Base-by-base conservation (phyloP, 805 yeast species). In the Monosporozyma servazzii region DNA sequence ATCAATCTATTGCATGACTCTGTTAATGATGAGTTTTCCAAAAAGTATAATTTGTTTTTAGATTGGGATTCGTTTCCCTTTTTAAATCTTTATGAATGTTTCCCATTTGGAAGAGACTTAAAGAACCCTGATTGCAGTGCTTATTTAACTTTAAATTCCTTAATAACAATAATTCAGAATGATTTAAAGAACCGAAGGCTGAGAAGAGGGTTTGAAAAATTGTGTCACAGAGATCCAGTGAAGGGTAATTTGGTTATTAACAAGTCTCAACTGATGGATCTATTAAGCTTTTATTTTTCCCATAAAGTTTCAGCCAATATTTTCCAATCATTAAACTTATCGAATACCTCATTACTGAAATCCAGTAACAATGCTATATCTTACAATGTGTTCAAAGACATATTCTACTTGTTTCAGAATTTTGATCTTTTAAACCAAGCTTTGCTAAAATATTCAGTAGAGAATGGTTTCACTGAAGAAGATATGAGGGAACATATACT, bases 371-470 rank as follows among this genome's bases (percentile, higher is more conserved):
- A 64, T 47, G 63, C 68, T 2, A 69, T 69, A 20, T 60, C 66
- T 8, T 72, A 63, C 51, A 65, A 70, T 39, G 69, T 65, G 13
- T 62, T 70, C 39, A 71, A 71, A 53, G 75, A 72, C 53, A 56
- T 72, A 7, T 67, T 70, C 47, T 70, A 66, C 51, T 49, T 72
- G 9, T 68, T 72, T 43, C 68, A 71, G 49, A 69, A 71, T 51
- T 72, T 71, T 54, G 76, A 71, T 54, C 50, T 71, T 18, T 49
- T 73, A 29, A 72, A 71, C 51, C 75, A 71, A 52, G 62, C 69
- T 2, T 55, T 72, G 30, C 53, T 71, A 27, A 67, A 64, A 52
- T 70, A 70, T 53, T 68, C 66, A 8, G 54, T 60, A 3, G 53
- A 54, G 33, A 63, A 66, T 44, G 60, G 62, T 50, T 56, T 64